Evolutionary conservation across 208 protist genomes (phyloP).

Genomic region (Leptomonas seymouri): DNA sequence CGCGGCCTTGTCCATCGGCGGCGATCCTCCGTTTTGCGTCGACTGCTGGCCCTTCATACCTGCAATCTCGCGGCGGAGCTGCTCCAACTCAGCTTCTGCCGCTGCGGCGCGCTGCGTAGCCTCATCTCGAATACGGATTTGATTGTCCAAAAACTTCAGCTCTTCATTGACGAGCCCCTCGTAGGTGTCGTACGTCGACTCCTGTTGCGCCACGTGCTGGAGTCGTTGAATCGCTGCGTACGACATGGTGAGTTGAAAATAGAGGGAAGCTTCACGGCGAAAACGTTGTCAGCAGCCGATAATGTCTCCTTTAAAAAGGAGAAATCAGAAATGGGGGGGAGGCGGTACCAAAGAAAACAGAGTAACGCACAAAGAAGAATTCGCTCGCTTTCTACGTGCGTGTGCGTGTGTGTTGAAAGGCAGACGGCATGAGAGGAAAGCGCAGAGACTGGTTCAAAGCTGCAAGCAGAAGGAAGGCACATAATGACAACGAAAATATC

Average conservation of each 20-base stretch:
- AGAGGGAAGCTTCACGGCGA: not conserved
- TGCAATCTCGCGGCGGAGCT: conserved; percentile 28
- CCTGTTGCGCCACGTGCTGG: conserved; percentile 22
- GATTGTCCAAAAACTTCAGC: conserved; percentile 26
- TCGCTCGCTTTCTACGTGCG: too few species aligned
- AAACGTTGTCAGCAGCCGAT: too few species aligned
- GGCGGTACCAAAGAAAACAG: too few species aligned
- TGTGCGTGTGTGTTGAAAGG: too few species aligned
- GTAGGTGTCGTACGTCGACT: conserved; percentile 29
- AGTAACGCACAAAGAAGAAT: too few species aligned
- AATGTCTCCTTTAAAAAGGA: too few species aligned
- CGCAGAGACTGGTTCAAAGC: too few species aligned
- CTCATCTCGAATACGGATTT: conserved; percentile 13
- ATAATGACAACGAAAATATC: too few species aligned
- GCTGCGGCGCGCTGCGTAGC: conserved; percentile 18
- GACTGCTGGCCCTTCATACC: conserved; percentile 5
- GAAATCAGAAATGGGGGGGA: too few species aligned
- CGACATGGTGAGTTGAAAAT: conserved; percentile 35
- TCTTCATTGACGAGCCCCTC: conserved; percentile 38
- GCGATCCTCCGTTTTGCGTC: not conserved
- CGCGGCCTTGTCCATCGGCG: conserved; percentile 16
- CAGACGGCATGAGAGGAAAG: too few species aligned
- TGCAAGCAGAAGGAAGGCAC: too few species aligned
- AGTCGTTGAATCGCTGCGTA: conserved; percentile 26
- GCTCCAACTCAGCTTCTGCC: conserved; percentile 14